phyloP scores from a whole-genome alignment of 257 asterid genomes.

The Leonotis leonurus region DNA sequence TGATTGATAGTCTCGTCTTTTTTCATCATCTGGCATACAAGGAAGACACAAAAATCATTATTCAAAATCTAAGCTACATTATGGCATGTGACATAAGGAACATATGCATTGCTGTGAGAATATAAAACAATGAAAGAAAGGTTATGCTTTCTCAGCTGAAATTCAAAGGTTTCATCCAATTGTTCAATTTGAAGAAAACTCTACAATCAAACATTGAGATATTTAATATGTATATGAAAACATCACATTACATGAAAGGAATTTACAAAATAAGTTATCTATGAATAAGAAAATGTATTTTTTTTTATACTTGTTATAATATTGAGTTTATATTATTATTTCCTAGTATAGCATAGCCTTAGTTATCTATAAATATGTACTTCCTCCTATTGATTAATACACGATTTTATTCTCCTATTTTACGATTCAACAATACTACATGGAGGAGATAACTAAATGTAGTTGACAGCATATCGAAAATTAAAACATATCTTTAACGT shows the following conservation, averaged over 20 bases:
- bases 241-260: background rate
- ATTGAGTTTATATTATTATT: no score
- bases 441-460: background rate
- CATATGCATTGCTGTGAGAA: background rate
- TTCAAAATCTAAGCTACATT: background rate
- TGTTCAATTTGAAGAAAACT: background rate
- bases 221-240: background rate
- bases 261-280: background rate
- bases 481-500: background rate
- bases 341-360: no score
- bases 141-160: background rate
- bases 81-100: background rate
- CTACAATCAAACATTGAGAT: background rate
- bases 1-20: constrained; percentile 69
- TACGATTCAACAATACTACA: no score
- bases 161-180: background rate
- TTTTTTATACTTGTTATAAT: no score
- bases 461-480: background rate
- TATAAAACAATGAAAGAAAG: background rate
- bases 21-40: constrained; percentile 52
- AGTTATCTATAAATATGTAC: no score
- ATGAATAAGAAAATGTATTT: background rate
- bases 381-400: no score
- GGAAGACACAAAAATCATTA: background rate
- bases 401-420: no score